phyloP scores from a whole-genome alignment of 805 yeast genomes.

The Starmerella apis region DNA sequence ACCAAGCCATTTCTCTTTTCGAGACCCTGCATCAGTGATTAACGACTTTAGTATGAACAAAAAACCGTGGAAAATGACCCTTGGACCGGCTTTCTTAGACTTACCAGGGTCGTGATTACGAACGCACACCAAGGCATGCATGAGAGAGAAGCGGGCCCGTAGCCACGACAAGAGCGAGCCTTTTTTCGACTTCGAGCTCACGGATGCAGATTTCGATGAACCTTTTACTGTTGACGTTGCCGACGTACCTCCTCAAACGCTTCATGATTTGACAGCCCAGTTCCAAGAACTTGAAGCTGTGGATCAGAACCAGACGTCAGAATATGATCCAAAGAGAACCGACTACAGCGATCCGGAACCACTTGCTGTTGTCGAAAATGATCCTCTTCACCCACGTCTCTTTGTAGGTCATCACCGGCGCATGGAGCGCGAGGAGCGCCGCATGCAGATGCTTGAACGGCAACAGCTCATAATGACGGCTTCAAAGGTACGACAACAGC shows the following conservation, averaged over 20 bases:
- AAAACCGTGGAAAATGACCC: too few species aligned
- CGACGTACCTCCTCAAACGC: constrained; percentile 9
- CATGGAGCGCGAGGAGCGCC: constrained; percentile 55
- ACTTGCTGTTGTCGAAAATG: constrained; percentile 23
- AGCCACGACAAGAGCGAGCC: constrained; percentile 18
- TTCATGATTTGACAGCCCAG: constrained; percentile 2
- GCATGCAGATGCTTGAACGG: constrained; percentile 47
- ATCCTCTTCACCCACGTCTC: constrained; percentile 38
- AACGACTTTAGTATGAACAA: too few species aligned
- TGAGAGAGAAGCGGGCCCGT: constrained; percentile 24
- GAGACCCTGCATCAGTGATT: too few species aligned
- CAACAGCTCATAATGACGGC: constrained; percentile 46
- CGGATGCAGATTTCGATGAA: constrained; percentile 15
- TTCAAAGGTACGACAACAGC: constrained; percentile 38
- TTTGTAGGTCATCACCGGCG: constrained; percentile 43
- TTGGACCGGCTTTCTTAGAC: not conserved
- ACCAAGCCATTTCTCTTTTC: too few species aligned
- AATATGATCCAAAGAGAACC: not conserved
- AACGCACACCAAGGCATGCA: constrained; percentile 10
- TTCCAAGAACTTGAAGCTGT: not conserved
- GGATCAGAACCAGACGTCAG: not conserved
- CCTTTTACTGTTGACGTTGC: constrained; percentile 7
- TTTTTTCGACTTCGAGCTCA: constrained; percentile 24
- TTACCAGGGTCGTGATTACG: constrained; percentile 2
- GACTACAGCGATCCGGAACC: not conserved